Evolutionary conservation across 2,329 filamentous ascomycete species (phyloP), one percentile per base, ranked within the genome.

Genomic region (Fusarium graminum): DNA sequence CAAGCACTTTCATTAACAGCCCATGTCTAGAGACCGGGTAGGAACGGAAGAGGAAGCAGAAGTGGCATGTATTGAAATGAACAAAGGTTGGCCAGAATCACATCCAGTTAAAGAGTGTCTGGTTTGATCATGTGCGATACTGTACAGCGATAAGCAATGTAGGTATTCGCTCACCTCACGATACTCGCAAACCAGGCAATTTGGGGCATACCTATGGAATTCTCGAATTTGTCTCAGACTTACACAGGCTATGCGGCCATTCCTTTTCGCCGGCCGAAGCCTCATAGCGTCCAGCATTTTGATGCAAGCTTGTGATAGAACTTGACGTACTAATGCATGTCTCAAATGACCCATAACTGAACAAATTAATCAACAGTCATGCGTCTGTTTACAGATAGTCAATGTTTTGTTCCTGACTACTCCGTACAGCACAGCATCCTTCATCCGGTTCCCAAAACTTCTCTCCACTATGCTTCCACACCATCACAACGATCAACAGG

Each of bases 1-100:
- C 55, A 61, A 68, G 38, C 60, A 65, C 61, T 68, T 65, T 51
- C 52, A 62, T 57, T 43, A 68, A 62, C 54, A 29, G 32, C 17
- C 46, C 14, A 17, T 42, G 30, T 43, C 45, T 19, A 44, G 54
- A 67, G 38, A 39, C 55, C 64, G 60, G 60, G 64, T 49, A 44
- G 45, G 50, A 52, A 61, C 64, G 64, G 64, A 52, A 67, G 45
- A 14, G 47, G 26, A 30, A 51, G 36, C 28, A 42, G 32, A 50
- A 57, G 42, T 52, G 44, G 42, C 41, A 52, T 49, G 63, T 52
- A 50, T 38, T 45, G 46, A 29, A 49, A 58, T 40, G 11, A 25
- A 13, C 45, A 38, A 17, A 41, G 29, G 41, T 22, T 40, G 36
- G 42, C 49, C 32, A 36, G 32, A 47, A 34, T 19, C 29, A 34